These are phyloP conservation scores for Boletus sp. DNA, from an alignment of 768 basidiomycete genomes.

Conservation along the genomic window DNA sequence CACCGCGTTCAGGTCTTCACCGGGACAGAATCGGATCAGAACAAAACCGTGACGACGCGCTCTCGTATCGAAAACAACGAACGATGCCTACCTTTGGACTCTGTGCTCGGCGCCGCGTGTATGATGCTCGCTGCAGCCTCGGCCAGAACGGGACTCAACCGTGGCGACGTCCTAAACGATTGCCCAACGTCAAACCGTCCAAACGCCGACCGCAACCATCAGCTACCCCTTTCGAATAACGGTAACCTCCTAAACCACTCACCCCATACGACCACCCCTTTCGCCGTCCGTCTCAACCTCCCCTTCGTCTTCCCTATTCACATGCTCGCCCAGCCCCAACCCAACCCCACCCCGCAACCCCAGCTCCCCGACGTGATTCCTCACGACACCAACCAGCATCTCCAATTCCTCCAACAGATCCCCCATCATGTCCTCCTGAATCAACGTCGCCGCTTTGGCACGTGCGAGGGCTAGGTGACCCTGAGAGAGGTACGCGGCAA, in stretches of 20 bases:
- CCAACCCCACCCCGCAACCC: slow-evolving; percentile 26
- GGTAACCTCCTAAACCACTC: not conserved
- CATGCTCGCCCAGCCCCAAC: not conserved
- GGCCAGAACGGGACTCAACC: slow-evolving; percentile 47
- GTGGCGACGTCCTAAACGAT: slow-evolving; percentile 28
- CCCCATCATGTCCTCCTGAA: slow-evolving; percentile 57
- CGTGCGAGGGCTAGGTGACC: slow-evolving; percentile 62
- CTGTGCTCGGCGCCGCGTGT: slow-evolving; percentile 52
- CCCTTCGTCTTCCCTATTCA: not conserved
- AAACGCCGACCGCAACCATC: slow-evolving; percentile 1
- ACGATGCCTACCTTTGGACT: slow-evolving; percentile 50
- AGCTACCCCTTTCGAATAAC: not conserved
- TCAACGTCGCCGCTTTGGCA: slow-evolving; percentile 65
- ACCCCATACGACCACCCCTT: slow-evolving; percentile 34
- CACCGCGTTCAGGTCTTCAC: slow-evolving; percentile 53
- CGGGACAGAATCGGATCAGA: not conserved
- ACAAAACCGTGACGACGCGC: not conserved
- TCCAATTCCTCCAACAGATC: slow-evolving; percentile 65
- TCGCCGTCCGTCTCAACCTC: not conserved
- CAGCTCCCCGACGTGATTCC: slow-evolving; percentile 57
- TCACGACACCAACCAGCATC: slow-evolving; percentile 60
- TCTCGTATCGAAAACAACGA: not conserved
- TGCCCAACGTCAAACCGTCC: not conserved
- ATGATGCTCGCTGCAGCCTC: slow-evolving; percentile 72
- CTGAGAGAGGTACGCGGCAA: slow-evolving; percentile 61